A percentile compares a stretch with the other conserved stretches of the same genome.
These are phyloP conservation scores for Populus deltoides DNA, from an alignment of 345 rosid genomes.

Conservation along the genomic window DNA sequence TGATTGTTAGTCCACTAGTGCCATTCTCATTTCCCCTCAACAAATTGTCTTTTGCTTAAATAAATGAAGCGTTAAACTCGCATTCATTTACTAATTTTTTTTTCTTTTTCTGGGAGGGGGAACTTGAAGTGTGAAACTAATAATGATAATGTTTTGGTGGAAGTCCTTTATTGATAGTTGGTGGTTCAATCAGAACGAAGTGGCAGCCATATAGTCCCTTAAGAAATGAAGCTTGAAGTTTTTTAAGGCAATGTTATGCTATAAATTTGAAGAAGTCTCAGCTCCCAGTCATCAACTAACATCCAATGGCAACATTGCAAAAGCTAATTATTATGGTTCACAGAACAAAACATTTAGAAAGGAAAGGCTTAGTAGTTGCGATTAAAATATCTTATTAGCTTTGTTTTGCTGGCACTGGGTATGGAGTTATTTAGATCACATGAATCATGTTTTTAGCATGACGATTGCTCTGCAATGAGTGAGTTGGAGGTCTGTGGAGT, in stretches of 20 bases:
- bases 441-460: not conserved
- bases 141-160: not conserved
- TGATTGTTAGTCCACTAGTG: not conserved
- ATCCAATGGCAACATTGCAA: conserved; percentile 1
- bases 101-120: not conserved
- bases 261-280: not conserved
- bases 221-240: not conserved
- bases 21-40: not conserved
- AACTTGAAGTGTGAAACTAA: not conserved
- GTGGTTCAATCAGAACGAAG: not conserved
- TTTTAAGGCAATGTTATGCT: not conserved
- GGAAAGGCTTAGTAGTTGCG: not conserved
- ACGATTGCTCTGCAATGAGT: not conserved
- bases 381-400: not conserved
- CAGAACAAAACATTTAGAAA: not conserved
- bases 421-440: not conserved
- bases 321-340: not conserved
- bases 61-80: not conserved
- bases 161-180: not conserved
- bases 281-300: not conserved
- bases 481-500: not conserved
- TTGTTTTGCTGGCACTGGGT: not conserved
- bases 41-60: not conserved
- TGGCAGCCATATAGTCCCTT: not conserved
- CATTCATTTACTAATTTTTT: not conserved